These are phyloP conservation scores for Botrytis galanthina DNA, from an alignment of 2,329 filamentous ascomycete species.

Conservation along the genomic window DNA sequence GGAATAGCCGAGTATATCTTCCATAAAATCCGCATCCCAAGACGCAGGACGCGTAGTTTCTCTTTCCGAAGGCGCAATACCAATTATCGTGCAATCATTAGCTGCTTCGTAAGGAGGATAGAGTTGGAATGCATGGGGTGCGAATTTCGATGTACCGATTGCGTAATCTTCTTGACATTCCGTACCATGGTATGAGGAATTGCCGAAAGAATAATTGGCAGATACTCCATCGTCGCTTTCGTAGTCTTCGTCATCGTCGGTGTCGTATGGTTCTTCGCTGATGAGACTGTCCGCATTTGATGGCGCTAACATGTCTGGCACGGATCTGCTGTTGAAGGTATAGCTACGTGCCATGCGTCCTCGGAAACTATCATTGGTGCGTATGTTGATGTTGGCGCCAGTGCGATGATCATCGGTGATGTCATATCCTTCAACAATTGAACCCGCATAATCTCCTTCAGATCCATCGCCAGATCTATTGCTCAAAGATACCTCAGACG, in stretches of 20 bases:
- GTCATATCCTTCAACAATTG: slow-evolving; percentile 1
- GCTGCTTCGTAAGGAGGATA: background rate
- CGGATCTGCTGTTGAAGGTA: background rate
- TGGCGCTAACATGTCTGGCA: background rate
- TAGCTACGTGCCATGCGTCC: background rate
- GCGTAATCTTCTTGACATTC: slow-evolving; percentile 12
- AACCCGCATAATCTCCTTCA: slow-evolving; percentile 5
- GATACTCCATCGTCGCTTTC: background rate
- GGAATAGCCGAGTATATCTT: background rate
- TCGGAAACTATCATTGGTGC: background rate
- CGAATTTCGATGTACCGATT: slow-evolving; percentile 1
- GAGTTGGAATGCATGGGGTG: background rate
- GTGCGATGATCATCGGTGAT: background rate
- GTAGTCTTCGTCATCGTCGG: background rate
- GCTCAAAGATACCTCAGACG: background rate
- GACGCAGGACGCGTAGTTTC: background rate
- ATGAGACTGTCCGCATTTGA: background rate
- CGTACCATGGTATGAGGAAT: slow-evolving; percentile 7
- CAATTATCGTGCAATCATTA: background rate
- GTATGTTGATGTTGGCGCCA: background rate
- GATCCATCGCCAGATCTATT: background rate
- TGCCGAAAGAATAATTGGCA: background rate
- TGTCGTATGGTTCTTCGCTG: background rate
- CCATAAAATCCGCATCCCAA: background rate
- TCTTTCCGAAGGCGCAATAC: background rate